Base-by-base conservation (phyloP, 768 basidiomycete genomes). In the Auricularia sp. region DNA sequence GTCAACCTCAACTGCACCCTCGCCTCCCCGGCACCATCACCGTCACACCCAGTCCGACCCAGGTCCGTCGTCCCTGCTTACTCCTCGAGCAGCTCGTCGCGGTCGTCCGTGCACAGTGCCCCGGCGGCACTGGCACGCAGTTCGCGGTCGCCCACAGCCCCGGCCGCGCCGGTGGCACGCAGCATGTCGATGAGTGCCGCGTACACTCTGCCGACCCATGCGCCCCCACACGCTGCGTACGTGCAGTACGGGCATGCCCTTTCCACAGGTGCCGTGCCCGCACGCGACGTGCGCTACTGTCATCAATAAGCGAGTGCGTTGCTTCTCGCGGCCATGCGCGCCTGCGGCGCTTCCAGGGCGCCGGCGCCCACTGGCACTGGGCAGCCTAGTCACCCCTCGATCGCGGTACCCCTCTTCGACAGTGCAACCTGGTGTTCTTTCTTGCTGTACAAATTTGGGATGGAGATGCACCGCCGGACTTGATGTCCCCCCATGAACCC, bases 371-470 rank as follows among this genome's bases (percentile, higher is more conserved):
- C 47, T 8, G 8, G 47, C 21, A 21, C 11, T 18, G 47, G 11
- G 5, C 47, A 21, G 0, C 47, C 11, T 18, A 45, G 10, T 18
- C 44, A 45, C 11, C 47, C 18, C 47, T 51, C 47, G 47, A 21
- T 51, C 47, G 47, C 47, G 3, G 11, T 0, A 51, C 47, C 47
- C 16, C 47, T 18, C 47, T 51, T 51, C 47, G 10, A 10, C 47
- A 10, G 8, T 51, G 11, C 6, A 11, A 10, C 6, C 16, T 18
- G 18, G 10, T 18, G 47, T 18, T 8, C 47, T 51, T 51, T 51
- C 47, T 51, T 51, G 47, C 47, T 51, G 47, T 51, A 51, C 47
- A 51, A 51, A 51, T 51, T 51, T 51, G 47, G 47, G 47, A 51
- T 51, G 47, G 47, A 51, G 47, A 51, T 18, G 47, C 47, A 51